A percentile compares a stretch with the other conserved stretches of the same genome.
Evolutionary conservation across 75 land plant genomes (phyloP).

Genomic region (Azolla pinnata): DNA sequence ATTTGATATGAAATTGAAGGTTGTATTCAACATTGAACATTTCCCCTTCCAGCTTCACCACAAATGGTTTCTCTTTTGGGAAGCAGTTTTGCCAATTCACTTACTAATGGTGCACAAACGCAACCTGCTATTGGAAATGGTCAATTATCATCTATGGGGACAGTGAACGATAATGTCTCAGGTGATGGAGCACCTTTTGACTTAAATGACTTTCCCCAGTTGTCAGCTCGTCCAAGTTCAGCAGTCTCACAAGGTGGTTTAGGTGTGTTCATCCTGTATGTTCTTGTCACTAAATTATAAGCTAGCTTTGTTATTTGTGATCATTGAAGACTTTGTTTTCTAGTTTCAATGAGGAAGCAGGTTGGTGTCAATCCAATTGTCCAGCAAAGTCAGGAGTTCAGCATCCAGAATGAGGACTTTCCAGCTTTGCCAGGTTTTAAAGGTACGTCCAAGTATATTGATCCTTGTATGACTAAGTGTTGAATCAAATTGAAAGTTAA

Average conservation of each 20-base stretch:
- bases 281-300: background rate
- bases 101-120: constrained; percentile 51
- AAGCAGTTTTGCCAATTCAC: constrained; percentile 51
- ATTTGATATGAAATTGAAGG: too few relatives aligned
- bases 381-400: constrained; percentile 95
- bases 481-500: background rate
- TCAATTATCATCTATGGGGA: constrained; percentile 49
- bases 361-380: constrained; percentile 81
- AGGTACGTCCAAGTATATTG: constrained; percentile 44
- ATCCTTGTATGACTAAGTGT: too few relatives aligned
- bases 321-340: constrained; percentile 12
- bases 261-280: constrained; percentile 23
- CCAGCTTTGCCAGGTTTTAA: constrained; percentile 92
- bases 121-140: constrained; percentile 51
- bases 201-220: constrained; percentile 86
- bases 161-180: constrained; percentile 44
- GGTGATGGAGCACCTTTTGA: constrained; percentile 80
- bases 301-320: background rate
- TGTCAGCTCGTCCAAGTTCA: constrained; percentile 60
- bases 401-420: constrained; percentile 97
- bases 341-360: constrained; percentile 80
- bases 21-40: too few relatives aligned
- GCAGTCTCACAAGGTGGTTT: constrained; percentile 72
- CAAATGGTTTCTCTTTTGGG: constrained; percentile 76
- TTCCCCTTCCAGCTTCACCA: constrained; percentile 62